Evolutionary conservation across 805 yeast species (phyloP).

Genomic region (Schwanniomyces yamadae): DNA sequence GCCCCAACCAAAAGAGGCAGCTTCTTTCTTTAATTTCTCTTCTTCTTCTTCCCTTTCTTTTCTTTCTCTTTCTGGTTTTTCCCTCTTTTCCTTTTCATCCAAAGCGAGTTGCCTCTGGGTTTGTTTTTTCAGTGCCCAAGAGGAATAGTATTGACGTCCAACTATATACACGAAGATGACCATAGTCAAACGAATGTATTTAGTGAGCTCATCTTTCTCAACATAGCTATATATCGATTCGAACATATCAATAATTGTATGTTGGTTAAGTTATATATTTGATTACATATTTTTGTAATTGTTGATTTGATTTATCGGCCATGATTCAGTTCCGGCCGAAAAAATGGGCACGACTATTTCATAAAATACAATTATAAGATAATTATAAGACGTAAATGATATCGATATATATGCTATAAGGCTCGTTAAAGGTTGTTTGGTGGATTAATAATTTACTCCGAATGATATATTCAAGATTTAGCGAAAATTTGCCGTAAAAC

Average conservation of each 20-base stretch:
- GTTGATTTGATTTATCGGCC: conserved; percentile 1
- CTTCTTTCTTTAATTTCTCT: conserved; percentile 32
- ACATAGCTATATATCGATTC: conserved; percentile 36
- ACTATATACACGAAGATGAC: conserved; percentile 64
- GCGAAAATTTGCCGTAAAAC: too few relatives aligned
- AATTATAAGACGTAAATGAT: too few relatives aligned
- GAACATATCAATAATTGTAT: conserved; percentile 13
- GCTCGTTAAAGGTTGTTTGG: too few relatives aligned
- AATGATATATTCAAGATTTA: too few relatives aligned
- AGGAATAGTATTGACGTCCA: conserved; percentile 54
- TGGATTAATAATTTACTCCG: too few relatives aligned
- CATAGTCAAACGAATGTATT: conserved; percentile 47
- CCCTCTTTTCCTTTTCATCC: conserved; percentile 44
- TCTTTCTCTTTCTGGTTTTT: conserved; percentile 34
- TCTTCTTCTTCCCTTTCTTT: conserved; percentile 34
- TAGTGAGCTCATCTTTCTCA: conserved; percentile 41
- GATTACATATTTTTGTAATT: conserved; percentile 2
- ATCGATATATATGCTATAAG: too few relatives aligned
- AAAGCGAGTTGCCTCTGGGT: conserved; percentile 43
- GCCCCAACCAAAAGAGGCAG: conserved; percentile 73
- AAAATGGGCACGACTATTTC: conserved; percentile 1
- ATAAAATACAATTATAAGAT: background rate
- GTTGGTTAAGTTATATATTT: background rate
- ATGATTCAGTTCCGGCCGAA: background rate
- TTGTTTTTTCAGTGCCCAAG: conserved; percentile 57